phyloP scores from a whole-genome alignment of 345 rosid species.

The Barbarea vulgaris region DNA sequence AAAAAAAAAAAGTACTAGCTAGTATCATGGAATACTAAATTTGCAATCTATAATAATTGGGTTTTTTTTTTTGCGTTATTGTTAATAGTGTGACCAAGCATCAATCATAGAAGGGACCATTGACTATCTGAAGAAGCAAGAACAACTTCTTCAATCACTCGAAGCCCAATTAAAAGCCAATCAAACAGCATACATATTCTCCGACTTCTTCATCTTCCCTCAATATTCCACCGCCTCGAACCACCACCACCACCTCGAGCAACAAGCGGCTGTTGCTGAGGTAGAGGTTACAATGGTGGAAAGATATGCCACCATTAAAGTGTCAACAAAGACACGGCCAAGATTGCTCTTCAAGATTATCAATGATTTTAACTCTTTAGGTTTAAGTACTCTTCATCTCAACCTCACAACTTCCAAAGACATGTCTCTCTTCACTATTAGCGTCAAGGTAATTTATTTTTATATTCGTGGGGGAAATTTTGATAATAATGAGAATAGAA shows the following conservation, averaged over 20 bases:
- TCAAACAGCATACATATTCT: conserved; percentile 36
- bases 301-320: conserved; percentile 60
- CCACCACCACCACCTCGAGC: conserved; percentile 22
- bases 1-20: too few species aligned
- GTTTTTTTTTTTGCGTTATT: neutral
- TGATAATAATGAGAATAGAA: neutral
- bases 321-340: conserved; percentile 50
- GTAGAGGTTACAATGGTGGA: conserved; percentile 71
- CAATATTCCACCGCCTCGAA: conserved; percentile 50
- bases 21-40: neutral
- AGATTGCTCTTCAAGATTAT: conserved; percentile 59
- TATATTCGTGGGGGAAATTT: neutral
- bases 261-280: conserved; percentile 43
- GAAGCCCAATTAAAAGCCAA: conserved; percentile 44
- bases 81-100: conserved; percentile 64
- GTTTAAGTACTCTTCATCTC: conserved; percentile 56
- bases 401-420: conserved; percentile 53
- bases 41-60: neutral
- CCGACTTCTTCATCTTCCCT: conserved; percentile 58
- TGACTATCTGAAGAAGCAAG: conserved; percentile 70
- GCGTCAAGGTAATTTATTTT: conserved; percentile 51
- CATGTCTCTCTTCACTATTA: conserved; percentile 57
- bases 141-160: conserved; percentile 59
- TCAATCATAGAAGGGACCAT: conserved; percentile 79
- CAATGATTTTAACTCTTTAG: conserved; percentile 49